Evolutionary conservation across 139 green algal genomes (phyloP).

Genomic region (Klebsormidium nitens): DNA sequence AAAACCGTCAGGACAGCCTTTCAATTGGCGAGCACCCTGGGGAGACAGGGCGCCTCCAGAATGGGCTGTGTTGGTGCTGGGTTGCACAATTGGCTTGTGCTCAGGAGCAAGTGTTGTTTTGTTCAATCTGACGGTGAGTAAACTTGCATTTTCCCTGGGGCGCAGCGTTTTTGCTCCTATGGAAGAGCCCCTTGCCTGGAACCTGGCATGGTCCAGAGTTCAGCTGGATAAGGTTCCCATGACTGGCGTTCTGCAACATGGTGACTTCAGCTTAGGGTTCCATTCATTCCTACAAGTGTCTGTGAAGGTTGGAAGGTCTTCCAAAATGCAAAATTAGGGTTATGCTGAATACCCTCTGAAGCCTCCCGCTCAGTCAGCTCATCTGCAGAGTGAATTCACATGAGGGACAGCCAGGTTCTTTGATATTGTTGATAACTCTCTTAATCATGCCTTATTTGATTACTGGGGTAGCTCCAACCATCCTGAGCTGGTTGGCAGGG

Average conservation of each 20-base stretch:
- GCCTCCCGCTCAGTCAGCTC: too few species aligned
- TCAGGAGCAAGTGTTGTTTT: conserved; percentile 36
- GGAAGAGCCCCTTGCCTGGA: not conserved
- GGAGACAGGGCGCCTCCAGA: conserved; percentile 29
- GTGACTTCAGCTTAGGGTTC: not conserved
- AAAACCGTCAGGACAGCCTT: too few species aligned
- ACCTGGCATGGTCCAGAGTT: not conserved
- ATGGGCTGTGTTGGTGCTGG: conserved; percentile 38
- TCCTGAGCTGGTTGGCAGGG: too few species aligned
- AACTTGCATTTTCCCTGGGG: not conserved
- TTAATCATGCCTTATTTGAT: too few species aligned
- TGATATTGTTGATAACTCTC: too few species aligned
- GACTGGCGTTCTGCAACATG: not conserved
- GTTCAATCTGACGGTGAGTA: conserved; percentile 33
- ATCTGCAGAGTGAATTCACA: too few species aligned
- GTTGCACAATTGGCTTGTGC: conserved; percentile 28
- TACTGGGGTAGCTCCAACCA: too few species aligned
- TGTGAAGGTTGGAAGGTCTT: not conserved
- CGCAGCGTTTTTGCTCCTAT: not conserved
- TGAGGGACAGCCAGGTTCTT: too few species aligned
- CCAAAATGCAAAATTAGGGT: too few species aligned
- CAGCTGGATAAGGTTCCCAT: not conserved
- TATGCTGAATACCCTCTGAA: too few species aligned
- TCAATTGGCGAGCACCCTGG: too few species aligned
- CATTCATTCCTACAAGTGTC: not conserved